A percentile compares a stretch with the other conserved stretches of the same genome.
Evolutionary conservation across 163 green algal species (phyloP).

Genomic region (Smithsoniella earleae): DNA sequence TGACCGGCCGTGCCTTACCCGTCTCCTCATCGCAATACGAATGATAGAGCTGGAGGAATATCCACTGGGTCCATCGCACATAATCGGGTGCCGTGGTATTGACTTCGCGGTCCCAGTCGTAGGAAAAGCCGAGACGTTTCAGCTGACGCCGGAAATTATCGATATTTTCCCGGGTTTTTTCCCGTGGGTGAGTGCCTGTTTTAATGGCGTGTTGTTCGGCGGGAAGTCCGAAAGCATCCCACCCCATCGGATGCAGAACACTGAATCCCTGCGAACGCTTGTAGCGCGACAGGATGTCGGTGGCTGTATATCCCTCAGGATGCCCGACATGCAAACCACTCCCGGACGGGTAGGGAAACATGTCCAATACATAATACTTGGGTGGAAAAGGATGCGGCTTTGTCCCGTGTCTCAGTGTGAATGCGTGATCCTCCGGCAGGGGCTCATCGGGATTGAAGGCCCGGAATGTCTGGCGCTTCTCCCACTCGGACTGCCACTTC

Average conservation of each 20-base stretch:
- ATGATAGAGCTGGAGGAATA: conserved; percentile 98
- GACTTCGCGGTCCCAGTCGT: conserved; percentile 94
- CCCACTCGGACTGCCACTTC: conserved; percentile 93
- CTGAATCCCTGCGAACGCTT: conserved; percentile 94
- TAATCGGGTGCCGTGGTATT: conserved; percentile 85
- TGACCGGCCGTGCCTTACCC: too few species aligned
- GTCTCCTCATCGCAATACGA: too few species aligned
- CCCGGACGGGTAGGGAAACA: conserved; percentile 95
- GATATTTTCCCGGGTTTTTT: conserved; percentile 85
- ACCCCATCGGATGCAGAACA: conserved; percentile 98
- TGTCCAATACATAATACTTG: conserved; percentile 98
- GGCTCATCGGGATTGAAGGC: too few species aligned
- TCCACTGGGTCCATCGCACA: conserved; percentile 99
- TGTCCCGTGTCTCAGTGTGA: conserved; percentile 78
- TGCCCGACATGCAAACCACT: conserved; percentile 92
- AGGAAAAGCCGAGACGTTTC: conserved; percentile 85
- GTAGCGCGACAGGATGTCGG: conserved; percentile 93
- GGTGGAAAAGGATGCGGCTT: conserved; percentile 82
- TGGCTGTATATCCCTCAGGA: conserved; percentile 96
- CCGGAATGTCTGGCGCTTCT: conserved; percentile 80
- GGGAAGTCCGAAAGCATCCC: conserved; percentile 96
- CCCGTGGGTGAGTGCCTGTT: conserved; percentile 87
- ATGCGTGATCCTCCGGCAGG: conserved; percentile 56
- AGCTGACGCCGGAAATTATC: conserved; percentile 77
- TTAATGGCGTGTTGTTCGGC: conserved; percentile 97